phyloP scores from a whole-genome alignment of 768 basidiomycete species.

The Pleurotus platypus region DNA sequence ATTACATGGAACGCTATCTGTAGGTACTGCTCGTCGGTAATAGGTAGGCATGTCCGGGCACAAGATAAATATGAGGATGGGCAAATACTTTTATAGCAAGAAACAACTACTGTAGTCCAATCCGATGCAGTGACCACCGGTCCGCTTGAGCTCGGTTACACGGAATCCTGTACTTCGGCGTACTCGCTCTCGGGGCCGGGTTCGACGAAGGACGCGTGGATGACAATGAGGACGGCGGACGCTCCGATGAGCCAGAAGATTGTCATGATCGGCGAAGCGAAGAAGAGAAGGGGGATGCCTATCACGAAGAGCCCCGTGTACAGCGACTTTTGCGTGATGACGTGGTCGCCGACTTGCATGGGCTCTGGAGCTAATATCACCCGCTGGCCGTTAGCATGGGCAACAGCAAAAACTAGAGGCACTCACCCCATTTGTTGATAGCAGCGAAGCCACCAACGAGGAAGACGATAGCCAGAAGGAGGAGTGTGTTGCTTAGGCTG shows the following conservation, averaged over 20 bases:
- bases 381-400: slow-evolving; percentile 6
- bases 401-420: neutral
- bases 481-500: slow-evolving; percentile 78
- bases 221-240: slow-evolving; percentile 78
- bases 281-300: slow-evolving; percentile 85
- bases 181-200: slow-evolving; percentile 97
- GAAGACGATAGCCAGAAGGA: slow-evolving; percentile 82
- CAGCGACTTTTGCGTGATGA: slow-evolving; percentile 85
- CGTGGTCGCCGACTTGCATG: slow-evolving; percentile 74
- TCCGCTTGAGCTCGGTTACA: slow-evolving; percentile 29
- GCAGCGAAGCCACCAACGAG: slow-evolving; percentile 87
- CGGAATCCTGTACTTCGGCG: slow-evolving; percentile 66
- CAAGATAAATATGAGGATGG: neutral
- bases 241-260: slow-evolving; percentile 96
- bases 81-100: no score
- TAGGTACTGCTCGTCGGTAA: no score
- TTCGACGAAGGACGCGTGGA: slow-evolving; percentile 86
- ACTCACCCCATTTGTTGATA: slow-evolving; percentile 86
- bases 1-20: no score
- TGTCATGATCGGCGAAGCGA: slow-evolving; percentile 69
- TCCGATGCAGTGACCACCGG: no score
- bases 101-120: no score
- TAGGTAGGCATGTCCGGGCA: neutral
- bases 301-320: slow-evolving; percentile 90
- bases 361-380: slow-evolving; percentile 68